Percentiles rank a stretch among this genome's conserved stretches.
These are phyloP conservation scores for Talinum fruticosum DNA, from an alignment of 148 eudicot species.

Conservation along the genomic window DNA sequence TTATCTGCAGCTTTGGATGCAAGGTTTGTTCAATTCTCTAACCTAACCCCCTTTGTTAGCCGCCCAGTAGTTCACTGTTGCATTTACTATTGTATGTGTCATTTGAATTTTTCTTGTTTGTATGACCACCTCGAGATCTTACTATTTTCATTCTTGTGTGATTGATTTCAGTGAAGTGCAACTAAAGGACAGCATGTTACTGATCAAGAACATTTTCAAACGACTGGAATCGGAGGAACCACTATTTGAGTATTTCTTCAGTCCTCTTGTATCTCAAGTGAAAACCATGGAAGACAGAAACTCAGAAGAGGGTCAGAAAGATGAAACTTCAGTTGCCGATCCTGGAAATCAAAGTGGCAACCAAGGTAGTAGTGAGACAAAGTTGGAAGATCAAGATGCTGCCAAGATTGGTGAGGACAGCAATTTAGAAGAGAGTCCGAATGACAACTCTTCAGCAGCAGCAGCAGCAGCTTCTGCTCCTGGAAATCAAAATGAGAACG, in stretches of 20 bases:
- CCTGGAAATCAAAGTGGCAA: background rate
- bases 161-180: conserved; percentile 24
- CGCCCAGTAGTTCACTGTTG: too few species aligned
- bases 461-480: background rate
- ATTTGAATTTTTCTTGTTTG: background rate
- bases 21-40: conserved; percentile 25
- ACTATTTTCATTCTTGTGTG: background rate
- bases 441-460: background rate
- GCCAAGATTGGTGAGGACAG: conserved; percentile 2
- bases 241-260: conserved; percentile 23
- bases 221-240: conserved; percentile 17
- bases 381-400: conserved; percentile 1
- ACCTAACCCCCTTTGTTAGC: too few species aligned
- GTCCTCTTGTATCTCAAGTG: conserved; percentile 11
- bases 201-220: conserved; percentile 22
- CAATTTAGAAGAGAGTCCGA: conserved; percentile 11
- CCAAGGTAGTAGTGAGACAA: conserved; percentile 3
- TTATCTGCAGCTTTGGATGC: conserved; percentile 27
- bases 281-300: conserved; percentile 7
- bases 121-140: background rate
- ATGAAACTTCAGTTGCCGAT: conserved; percentile 5
- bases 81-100: too few species aligned
- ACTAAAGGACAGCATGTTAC: conserved; percentile 20
- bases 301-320: conserved; percentile 15
- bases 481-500: background rate